These are phyloP conservation scores for Biscogniauxia sp. DNA, from an alignment of 2,329 filamentous ascomycete genomes.

Conservation along the genomic window DNA sequence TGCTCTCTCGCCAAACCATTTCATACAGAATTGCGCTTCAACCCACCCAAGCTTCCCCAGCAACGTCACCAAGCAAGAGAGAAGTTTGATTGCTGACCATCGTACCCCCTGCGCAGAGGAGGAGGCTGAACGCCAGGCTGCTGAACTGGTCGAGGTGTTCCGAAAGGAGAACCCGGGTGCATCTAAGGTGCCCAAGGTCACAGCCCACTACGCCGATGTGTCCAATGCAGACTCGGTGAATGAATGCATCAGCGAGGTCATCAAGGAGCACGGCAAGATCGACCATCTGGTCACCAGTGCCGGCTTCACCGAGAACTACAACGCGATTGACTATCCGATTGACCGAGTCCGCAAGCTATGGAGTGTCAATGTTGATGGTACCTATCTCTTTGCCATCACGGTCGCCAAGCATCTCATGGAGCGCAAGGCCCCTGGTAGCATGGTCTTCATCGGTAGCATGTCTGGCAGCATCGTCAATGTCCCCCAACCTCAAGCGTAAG, in stretches of 20 bases:
- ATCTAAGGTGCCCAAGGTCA: conserved; percentile 72
- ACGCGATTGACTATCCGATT: conserved; percentile 85
- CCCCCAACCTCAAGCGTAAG: conserved; percentile 80
- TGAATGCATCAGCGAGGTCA: conserved; percentile 66
- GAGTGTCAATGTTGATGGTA: conserved; percentile 90
- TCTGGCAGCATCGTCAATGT: conserved; percentile 91
- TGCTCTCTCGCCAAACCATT: conserved; percentile 4
- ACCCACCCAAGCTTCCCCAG: background rate
- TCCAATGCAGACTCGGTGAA: conserved; percentile 77
- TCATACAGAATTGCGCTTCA: conserved; percentile 6
- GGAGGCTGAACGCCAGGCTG: conserved; percentile 75
- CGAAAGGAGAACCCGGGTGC: conserved; percentile 75
- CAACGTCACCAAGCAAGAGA: background rate
- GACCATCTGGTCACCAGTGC: conserved; percentile 94
- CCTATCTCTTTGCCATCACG: conserved; percentile 81
- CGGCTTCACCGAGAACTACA: conserved; percentile 94
- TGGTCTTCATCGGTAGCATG: conserved; percentile 96
- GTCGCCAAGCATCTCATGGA: conserved; percentile 89
- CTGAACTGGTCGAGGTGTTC: conserved; percentile 72
- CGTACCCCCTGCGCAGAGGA: conserved; percentile 56
- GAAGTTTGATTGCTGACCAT: conserved; percentile 14
- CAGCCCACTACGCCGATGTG: conserved; percentile 88
- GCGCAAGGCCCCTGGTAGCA: conserved; percentile 73
- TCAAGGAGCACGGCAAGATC: conserved; percentile 73
- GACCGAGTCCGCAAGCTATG: conserved; percentile 91